These are phyloP conservation scores for Irineochytrium annulatum DNA, from an alignment of 192 early-diverging fungal genomes.

Conservation along the genomic window DNA sequence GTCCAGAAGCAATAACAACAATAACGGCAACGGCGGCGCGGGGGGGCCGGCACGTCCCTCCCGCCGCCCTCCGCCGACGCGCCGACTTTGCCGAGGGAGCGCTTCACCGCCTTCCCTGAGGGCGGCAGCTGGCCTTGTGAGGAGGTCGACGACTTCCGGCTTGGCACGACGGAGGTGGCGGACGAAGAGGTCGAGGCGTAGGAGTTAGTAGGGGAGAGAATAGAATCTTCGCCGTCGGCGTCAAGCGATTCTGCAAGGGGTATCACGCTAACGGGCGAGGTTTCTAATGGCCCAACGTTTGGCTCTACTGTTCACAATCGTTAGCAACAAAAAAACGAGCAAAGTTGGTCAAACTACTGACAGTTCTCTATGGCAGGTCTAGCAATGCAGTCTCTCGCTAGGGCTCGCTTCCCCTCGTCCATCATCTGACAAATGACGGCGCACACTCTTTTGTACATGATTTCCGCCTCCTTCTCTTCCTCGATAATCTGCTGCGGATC, in stretches of 20 bases:
- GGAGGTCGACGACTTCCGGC: not conserved
- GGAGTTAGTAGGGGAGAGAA: too few species aligned
- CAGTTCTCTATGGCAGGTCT: not conserved
- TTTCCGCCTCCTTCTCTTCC: not conserved
- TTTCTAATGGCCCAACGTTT: too few species aligned
- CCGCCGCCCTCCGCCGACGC: not conserved
- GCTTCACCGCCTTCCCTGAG: not conserved
- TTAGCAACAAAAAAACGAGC: too few species aligned
- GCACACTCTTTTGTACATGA: not conserved
- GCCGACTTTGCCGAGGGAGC: not conserved
- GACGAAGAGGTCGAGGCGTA: too few species aligned
- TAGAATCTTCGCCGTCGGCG: too few species aligned
- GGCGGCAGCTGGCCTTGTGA: not conserved
- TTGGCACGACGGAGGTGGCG: too few species aligned
- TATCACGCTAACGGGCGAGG: too few species aligned
- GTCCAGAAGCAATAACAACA: not conserved
- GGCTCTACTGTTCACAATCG: too few species aligned
- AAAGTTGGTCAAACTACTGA: too few species aligned
- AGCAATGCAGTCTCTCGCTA: not conserved
- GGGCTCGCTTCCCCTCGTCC: conserved; percentile 48
- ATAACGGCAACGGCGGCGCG: not conserved
- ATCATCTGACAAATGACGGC: not conserved
- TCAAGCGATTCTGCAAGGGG: too few species aligned
- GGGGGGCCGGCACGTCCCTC: not conserved
- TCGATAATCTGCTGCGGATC: too few species aligned